Conservation (phyloP, 495 filamentous ascomycete genomes). For the Neurospora sp. region DNA sequence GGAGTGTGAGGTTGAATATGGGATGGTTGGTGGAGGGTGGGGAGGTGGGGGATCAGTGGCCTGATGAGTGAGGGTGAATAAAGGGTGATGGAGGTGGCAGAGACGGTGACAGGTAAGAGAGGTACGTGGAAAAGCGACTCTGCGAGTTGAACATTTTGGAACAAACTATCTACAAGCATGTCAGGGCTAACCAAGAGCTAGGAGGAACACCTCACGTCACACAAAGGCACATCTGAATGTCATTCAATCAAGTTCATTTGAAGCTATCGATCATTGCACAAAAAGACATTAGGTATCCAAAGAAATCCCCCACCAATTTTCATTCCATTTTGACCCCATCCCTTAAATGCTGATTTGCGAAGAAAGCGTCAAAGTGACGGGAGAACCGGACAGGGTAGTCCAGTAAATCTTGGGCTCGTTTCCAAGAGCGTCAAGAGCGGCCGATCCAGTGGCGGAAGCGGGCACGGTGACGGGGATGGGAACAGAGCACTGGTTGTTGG, state of each 20-base stretch:
- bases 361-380: conserved; percentile 39
- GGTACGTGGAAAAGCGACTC: too few species aligned
- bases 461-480: conserved; percentile 51
- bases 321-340: not conserved
- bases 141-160: too few species aligned
- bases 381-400: conserved; percentile 43
- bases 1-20: conserved; percentile 36
- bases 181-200: not conserved
- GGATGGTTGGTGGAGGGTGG: conserved; percentile 22
- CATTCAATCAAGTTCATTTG: not conserved
- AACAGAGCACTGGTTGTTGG: conserved; percentile 37
- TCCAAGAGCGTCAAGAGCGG: conserved; percentile 46
- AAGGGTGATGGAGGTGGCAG: not conserved
- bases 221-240: not conserved
- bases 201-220: not conserved
- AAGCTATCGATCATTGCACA: not conserved
- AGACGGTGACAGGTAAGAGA: not conserved
- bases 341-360: not conserved
- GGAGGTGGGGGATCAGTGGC: conserved; percentile 30
- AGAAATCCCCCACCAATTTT: not conserved
- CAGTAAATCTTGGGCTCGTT: conserved; percentile 51
- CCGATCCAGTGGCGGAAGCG: conserved; percentile 25
- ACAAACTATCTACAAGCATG: not conserved
- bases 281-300: not conserved
- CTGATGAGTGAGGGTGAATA: conserved; percentile 24